Conservation (phyloP, 352 stramenopile species). For the Globisporangium irregulare region DNA sequence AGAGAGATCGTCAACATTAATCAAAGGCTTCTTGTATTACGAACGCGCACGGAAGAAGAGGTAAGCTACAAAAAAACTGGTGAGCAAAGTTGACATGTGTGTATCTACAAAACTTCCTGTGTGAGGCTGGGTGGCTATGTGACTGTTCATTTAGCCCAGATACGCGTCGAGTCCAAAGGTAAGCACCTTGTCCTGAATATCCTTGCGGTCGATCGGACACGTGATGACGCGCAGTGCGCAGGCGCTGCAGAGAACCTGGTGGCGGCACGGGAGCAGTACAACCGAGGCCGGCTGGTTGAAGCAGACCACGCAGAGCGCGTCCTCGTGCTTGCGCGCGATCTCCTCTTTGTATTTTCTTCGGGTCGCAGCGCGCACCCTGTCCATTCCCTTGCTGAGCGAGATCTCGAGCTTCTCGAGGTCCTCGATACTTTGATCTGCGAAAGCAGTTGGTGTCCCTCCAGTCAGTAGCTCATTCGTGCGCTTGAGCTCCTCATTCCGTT, state of each 20-base stretch:
- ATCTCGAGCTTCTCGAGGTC: constrained; percentile 46
- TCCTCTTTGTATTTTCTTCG: constrained; percentile 28
- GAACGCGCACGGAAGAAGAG: neutral
- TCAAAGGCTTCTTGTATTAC: constrained; percentile 1
- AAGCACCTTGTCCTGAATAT: constrained; percentile 61
- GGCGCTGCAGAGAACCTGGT: constrained; percentile 55
- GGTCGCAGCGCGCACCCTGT: constrained; percentile 28
- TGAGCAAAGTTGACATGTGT: neutral
- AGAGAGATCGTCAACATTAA: neutral
- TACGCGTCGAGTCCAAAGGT: constrained; percentile 61
- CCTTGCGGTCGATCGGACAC: constrained; percentile 59
- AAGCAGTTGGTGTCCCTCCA: constrained; percentile 15
- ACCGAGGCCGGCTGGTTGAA: constrained; percentile 44
- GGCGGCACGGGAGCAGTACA: constrained; percentile 51
- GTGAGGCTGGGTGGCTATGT: neutral
- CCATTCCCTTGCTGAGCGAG: constrained; percentile 25
- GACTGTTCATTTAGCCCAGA: constrained; percentile 4
- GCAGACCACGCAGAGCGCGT: constrained; percentile 53
- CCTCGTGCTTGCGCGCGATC: constrained; percentile 20
- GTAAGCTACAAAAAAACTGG: neutral
- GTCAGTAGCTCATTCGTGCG: constrained; percentile 20
- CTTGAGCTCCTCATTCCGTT: constrained; percentile 25
- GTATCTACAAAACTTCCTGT: constrained; percentile 6
- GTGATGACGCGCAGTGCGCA: constrained; percentile 47
- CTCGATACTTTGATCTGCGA: constrained; percentile 29